A percentile compares a stretch with the other conserved stretches of the same genome.
Conservation (phyloP, 257 asterid genomes). For the Gynochthodes officinalis region DNA sequence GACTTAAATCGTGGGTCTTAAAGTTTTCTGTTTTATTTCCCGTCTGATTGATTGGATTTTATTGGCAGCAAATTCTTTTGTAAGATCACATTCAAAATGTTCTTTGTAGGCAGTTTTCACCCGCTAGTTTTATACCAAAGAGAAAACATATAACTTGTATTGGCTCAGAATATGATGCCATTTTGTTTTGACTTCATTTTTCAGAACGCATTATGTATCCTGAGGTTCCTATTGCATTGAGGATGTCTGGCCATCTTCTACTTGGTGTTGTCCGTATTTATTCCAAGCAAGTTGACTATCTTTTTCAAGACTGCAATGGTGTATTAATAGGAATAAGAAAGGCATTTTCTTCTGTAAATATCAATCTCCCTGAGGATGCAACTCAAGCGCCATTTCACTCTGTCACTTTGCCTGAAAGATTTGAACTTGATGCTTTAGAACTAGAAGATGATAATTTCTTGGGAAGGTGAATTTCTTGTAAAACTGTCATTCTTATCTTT, state of each 20-base stretch:
- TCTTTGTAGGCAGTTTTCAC: not conserved
- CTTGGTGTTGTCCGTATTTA: constrained; percentile 93
- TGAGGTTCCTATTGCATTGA: constrained; percentile 81
- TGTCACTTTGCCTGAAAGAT: constrained; percentile 63
- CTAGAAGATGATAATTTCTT: constrained; percentile 36
- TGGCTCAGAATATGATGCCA: not conserved
- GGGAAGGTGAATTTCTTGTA: constrained; percentile 42
- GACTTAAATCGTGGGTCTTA: no score
- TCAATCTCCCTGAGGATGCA: constrained; percentile 67
- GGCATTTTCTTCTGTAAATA: constrained; percentile 36
- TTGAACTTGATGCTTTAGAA: constrained; percentile 61
- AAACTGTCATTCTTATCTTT: not conserved
- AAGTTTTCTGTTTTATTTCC: not conserved
- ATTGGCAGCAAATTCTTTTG: not conserved
- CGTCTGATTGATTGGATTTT: not conserved
- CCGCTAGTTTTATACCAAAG: not conserved
- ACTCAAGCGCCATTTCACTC: constrained; percentile 61
- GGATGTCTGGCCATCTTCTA: constrained; percentile 89
- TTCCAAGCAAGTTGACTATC: constrained; percentile 84
- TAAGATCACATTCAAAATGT: not conserved
- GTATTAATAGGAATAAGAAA: constrained; percentile 40
- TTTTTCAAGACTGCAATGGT: constrained; percentile 60
- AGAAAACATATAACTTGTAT: not conserved
- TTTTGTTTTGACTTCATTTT: constrained; percentile 16
- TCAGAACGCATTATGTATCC: constrained; percentile 77